These are phyloP conservation scores for Clonostachys sp. DNA, from an alignment of 2,329 filamentous ascomycete species.

Conservation along the genomic window DNA sequence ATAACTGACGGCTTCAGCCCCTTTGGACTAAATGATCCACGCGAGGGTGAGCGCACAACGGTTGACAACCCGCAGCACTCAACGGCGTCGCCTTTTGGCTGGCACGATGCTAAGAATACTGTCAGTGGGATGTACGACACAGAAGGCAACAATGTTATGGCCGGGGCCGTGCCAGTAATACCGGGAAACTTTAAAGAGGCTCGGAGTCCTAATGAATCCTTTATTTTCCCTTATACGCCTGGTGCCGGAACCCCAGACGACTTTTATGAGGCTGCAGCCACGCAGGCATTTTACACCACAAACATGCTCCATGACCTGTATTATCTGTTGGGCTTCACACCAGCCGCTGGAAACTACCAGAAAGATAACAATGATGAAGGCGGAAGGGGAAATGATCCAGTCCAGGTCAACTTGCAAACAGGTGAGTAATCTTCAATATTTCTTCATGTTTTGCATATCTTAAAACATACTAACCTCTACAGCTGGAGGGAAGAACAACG, in stretches of 20 bases:
- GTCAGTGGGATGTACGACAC: background rate
- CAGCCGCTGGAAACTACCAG: slow-evolving; percentile 56
- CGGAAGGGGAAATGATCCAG: slow-evolving; percentile 45
- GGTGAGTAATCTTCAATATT: no score
- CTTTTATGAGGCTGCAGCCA: slow-evolving; percentile 50
- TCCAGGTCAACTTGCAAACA: slow-evolving; percentile 53
- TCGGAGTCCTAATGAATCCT: no score
- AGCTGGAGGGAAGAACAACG: slow-evolving; percentile 44
- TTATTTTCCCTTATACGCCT: slow-evolving; percentile 14
- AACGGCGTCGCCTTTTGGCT: background rate
- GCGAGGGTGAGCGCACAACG: background rate
- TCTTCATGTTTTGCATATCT: slow-evolving; percentile 22
- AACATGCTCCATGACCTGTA: slow-evolving; percentile 58
- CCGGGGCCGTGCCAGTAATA: background rate
- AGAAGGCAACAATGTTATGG: background rate
- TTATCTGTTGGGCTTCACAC: slow-evolving; percentile 52
- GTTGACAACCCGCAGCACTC: slow-evolving; percentile 42
- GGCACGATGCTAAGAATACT: background rate
- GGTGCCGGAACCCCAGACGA: slow-evolving; percentile 18
- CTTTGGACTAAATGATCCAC: background rate
- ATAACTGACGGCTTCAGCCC: background rate
- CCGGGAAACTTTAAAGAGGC: no score
- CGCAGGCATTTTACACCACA: slow-evolving; percentile 57
- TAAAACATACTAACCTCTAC: no score
- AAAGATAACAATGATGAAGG: slow-evolving; percentile 49